A percentile compares a stretch with the other conserved stretches of the same genome.
Evolutionary conservation across 306 rosid genomes (phyloP).

Genomic region (Trifolium pratense): DNA sequence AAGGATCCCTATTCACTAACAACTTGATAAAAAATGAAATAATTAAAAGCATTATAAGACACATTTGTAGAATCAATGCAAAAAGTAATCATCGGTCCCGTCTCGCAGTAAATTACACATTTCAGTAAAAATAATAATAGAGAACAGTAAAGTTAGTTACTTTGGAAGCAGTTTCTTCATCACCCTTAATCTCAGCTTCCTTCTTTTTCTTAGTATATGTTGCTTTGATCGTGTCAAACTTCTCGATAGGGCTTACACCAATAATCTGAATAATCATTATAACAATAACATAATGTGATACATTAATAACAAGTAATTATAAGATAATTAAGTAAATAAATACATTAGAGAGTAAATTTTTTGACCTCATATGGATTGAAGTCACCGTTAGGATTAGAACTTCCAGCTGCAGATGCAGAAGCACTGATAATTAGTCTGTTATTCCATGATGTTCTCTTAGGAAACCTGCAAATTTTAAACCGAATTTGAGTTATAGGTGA

Average conservation of each 20-base stretch:
- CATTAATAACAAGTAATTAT: background rate
- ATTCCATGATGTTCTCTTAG: constrained; percentile 41
- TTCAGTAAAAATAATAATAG: background rate
- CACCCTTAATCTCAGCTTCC: constrained; percentile 83
- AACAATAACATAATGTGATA: background rate
- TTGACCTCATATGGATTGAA: constrained; percentile 81
- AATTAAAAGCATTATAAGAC: too few relatives aligned
- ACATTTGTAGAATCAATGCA: too few relatives aligned
- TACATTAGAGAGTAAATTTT: too few relatives aligned
- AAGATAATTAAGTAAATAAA: constrained; percentile 1
- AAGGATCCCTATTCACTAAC: background rate
- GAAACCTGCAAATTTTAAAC: constrained; percentile 62
- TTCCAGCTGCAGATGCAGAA: constrained; percentile 91
- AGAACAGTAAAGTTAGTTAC: constrained; percentile 51
- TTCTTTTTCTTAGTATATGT: constrained; percentile 64
- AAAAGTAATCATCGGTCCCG: too few relatives aligned
- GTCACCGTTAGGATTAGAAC: constrained; percentile 75
- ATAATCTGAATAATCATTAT: constrained; percentile 63
- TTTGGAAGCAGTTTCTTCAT: constrained; percentile 77
- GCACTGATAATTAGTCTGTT: constrained; percentile 47
- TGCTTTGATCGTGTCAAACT: constrained; percentile 76
- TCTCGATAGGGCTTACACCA: constrained; percentile 85
- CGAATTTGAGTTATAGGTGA: constrained; percentile 1
- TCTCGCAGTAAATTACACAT: too few relatives aligned
- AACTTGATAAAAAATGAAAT: constrained; percentile 22